These are phyloP conservation scores for Clausena lansium DNA, from an alignment of 345 rosid species.

Conservation along the genomic window DNA sequence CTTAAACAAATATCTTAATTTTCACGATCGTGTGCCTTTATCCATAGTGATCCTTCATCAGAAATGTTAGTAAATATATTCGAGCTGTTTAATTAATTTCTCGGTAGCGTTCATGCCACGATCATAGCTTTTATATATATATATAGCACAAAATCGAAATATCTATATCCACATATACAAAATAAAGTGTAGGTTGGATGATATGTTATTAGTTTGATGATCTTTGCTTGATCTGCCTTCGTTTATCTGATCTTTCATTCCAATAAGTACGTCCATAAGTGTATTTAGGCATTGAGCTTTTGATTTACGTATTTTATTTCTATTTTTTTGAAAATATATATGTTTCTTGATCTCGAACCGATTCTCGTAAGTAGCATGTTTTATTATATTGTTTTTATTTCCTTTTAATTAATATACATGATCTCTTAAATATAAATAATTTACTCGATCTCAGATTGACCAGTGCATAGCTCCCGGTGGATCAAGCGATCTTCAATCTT, in stretches of 20 bases:
- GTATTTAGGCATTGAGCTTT: too few species aligned
- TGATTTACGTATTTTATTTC: too few species aligned
- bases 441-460: conserved; percentile 14
- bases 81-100: neutral
- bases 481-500: conserved; percentile 13
- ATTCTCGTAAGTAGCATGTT: too few species aligned
- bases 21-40: neutral
- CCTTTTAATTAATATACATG: neutral
- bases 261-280: too few species aligned
- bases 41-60: neutral
- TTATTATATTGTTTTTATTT: neutral
- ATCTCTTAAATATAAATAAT: neutral
- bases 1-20: neutral
- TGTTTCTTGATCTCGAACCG: neutral
- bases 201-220: too few species aligned
- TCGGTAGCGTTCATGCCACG: neutral
- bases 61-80: neutral
- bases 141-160: neutral
- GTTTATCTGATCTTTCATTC: neutral
- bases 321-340: too few species aligned
- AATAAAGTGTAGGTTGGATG: too few species aligned
- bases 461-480: neutral
- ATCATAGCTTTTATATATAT: neutral
- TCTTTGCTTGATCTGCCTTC: neutral
- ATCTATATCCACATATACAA: too few species aligned